Evolutionary conservation across 306 rosid species (phyloP), one percentile per base, ranked within the genome.

Genomic region (Mimosa pudica): DNA sequence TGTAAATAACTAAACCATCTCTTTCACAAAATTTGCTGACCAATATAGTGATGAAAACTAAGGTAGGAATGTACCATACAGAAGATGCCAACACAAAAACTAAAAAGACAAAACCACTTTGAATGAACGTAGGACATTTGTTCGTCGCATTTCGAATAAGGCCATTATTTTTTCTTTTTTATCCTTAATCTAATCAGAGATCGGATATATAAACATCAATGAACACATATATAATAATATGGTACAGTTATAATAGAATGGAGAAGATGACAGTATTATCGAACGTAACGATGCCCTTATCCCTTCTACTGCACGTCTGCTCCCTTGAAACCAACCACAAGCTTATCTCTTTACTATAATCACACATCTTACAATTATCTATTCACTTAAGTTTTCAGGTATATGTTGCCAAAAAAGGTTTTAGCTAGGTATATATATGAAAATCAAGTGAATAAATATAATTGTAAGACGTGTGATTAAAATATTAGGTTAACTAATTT

Each of bases 301-400:
- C 64, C 77, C 62, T 82, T 68, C n/a, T 69, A 75, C 54, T 38
- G 47, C 84, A 67, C 32, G 36, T 51, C 60, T 75, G 84, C 82
- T 63, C 84, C 78, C 77, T 85, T 81, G 81, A 82, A 82, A 77
- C 86, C 86, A 73, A 80, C 84, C 82, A 66, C 73, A 58, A 79
- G 38, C 65, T 55, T 80, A 38, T n/a, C 57, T 51, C 1, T 51
- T 51, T 13, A 51, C 57, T 51, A 51, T 51, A 12, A 51, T 51
- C 65, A 18, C 36, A 24, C 3, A 8, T 20, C 16, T 60, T 3
- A 60, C 5, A 60, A 60, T 60, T 60, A 60, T 60, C 9, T 60
- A 60, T 60, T 57, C 63, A 57, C 33, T 2, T 57, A n/a, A 18
- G 2, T 8, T 57, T 18, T 57, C 61, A 18, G 30, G 30, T 24